Conservation (phyloP, 2,329 filamentous ascomycete species). For the Colletotrichum australisinense region DNA sequence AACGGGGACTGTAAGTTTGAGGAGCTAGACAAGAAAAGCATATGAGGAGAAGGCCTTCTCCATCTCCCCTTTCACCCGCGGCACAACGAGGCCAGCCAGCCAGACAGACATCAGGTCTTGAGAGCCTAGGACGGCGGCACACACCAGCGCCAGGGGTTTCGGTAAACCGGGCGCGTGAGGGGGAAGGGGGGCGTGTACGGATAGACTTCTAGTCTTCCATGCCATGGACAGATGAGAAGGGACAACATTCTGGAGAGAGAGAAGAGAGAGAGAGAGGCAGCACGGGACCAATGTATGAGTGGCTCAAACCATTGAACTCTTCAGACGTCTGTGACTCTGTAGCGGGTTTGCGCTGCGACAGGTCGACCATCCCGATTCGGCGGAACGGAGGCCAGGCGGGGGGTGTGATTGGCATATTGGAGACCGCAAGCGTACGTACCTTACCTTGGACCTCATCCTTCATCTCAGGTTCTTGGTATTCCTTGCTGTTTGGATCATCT, state of each 20-base stretch:
- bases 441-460: not conserved
- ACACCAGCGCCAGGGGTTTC: conserved; percentile 21
- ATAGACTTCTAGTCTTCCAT: conserved; percentile 4
- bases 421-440: conserved; percentile 28
- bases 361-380: conserved; percentile 36
- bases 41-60: conserved; percentile 24
- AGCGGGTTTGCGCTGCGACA: conserved; percentile 27
- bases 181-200: conserved; percentile 18
- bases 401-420: not conserved
- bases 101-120: not conserved
- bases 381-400: conserved; percentile 31
- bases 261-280: not conserved
- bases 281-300: conserved; percentile 10
- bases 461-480: not conserved
- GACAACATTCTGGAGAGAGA: not conserved
- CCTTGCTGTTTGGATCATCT: not conserved
- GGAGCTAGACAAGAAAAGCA: conserved; percentile 13
- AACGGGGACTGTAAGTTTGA: not conserved
- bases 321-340: conserved; percentile 33
- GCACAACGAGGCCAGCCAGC: conserved; percentile 14
- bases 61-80: conserved; percentile 27
- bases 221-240: not conserved
- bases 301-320: conserved; percentile 31
- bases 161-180: conserved; percentile 2
- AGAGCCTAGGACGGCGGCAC: not conserved